Base-by-base conservation (phyloP, 805 yeast genomes). In the Ogataea ganodermae region DNA sequence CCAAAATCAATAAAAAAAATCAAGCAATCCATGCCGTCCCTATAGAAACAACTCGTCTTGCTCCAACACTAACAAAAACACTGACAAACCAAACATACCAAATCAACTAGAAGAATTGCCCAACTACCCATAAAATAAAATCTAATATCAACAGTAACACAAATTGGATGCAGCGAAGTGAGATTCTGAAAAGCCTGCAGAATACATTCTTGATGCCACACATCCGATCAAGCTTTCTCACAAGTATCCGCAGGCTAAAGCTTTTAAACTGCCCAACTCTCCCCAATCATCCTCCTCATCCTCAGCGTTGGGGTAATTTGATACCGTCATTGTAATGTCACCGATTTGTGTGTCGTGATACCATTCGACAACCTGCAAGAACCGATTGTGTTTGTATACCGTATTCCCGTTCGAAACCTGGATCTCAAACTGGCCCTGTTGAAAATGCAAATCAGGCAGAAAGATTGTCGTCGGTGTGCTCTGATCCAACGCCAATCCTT, bases 391-490 rank as follows among this genome's bases (percentile, higher is more conserved):
- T 39, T 72, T 71, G 56, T 83, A 78, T 10, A 64, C 61, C 4
- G 63, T 53, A 3, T 40, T 43, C 0, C 96, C 96, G 1, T 81
- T 69, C 3, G 81, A 72, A 12, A 81, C 69, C 14, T 68, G 70
- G 6, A 87, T 73, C 13, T 73, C 75, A 10, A 74, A 70, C 49
- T 70, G 74, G 46, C 72, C 80, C 39, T 65, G 61, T 39, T 68
- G 81, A 72, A 77, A 90, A 62, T 91, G 96, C 73, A 81, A 76
- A 21, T 71, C 72, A 0, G 97, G 97, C 22, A 89, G 58, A 58
- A 73, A 86, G 1, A 91, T 76, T 39, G 76, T 65, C 0, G 92
- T 83, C 2, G 89, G 83, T 3, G 58, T 52, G 1, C 39, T 41
- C 8, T 28, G 26, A 8, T 22, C 32, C 4, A 13, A 6, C 6